A percentile compares a stretch with the other conserved stretches of the same genome.
phyloP scores from a whole-genome alignment of 2,329 filamentous ascomycete genomes.

The Sporothrix inflata region DNA sequence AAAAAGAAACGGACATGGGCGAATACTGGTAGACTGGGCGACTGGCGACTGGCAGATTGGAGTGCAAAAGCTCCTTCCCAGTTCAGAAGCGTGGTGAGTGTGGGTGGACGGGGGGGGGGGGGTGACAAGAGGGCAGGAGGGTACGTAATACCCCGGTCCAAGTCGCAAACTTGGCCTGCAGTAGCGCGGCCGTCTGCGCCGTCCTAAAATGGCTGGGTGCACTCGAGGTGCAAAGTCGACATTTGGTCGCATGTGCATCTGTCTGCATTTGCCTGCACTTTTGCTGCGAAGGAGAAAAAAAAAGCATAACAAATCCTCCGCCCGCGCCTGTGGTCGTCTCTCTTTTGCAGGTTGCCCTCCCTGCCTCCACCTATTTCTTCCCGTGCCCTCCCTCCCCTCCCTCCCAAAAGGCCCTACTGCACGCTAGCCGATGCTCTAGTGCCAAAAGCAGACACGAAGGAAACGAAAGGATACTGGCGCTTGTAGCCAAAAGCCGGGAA shows the following conservation, averaged over 20 bases:
- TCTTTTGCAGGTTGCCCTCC: too few species aligned
- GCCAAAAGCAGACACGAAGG: slow-evolving; percentile 2
- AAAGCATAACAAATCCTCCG: slow-evolving; percentile 1
- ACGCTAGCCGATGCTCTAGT: slow-evolving; percentile 19
- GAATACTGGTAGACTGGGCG: neutral
- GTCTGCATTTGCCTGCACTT: neutral
- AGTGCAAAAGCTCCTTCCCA: slow-evolving; percentile 16
- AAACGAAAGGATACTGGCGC: neutral
- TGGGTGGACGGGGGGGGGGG: too few species aligned
- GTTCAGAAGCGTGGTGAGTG: slow-evolving; percentile 1
- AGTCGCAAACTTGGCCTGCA: slow-evolving; percentile 11
- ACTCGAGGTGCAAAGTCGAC: neutral
- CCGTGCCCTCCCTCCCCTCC: slow-evolving; percentile 16
- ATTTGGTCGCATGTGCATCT: neutral
- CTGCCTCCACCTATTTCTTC: neutral
- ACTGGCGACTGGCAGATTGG: neutral
- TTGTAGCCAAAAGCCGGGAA: slow-evolving; percentile 1
- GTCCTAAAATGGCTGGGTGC: neutral
- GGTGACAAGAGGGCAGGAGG: neutral
- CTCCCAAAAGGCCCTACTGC: neutral
- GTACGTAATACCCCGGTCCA: neutral
- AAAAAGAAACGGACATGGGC: neutral
- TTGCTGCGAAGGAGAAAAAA: neutral
- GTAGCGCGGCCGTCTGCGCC: neutral
- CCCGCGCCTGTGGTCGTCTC: neutral